phyloP scores from a whole-genome alignment of 176 grass and related monocot genomes.

The Aegilops speltoides region DNA sequence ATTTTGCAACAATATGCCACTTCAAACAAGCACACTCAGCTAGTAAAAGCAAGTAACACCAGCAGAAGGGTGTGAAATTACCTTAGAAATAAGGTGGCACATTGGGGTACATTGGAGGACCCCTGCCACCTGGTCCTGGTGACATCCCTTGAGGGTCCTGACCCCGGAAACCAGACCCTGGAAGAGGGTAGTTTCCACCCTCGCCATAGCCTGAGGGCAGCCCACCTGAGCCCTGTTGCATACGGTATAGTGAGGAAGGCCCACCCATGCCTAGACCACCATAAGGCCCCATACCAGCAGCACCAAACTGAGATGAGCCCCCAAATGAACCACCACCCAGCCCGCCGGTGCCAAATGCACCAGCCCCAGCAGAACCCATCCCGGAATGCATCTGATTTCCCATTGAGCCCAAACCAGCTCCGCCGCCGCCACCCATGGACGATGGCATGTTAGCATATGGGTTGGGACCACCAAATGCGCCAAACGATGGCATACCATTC shows the following conservation, averaged over 20 bases:
- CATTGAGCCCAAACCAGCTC: slow-evolving; percentile 50
- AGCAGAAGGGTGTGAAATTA: slow-evolving; percentile 30
- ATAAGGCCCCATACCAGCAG: slow-evolving; percentile 64
- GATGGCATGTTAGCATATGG: slow-evolving; percentile 59
- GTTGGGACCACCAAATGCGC: slow-evolving; percentile 45
- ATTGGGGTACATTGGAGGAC: slow-evolving; percentile 68
- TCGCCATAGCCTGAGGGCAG: slow-evolving; percentile 61
- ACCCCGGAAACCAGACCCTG: slow-evolving; percentile 55
- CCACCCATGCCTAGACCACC: slow-evolving; percentile 57
- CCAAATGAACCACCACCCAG: slow-evolving; percentile 61
- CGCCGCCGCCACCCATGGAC: slow-evolving; percentile 50
- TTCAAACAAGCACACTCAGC: slow-evolving; percentile 3
- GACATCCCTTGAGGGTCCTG: slow-evolving; percentile 70
- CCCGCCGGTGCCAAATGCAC: slow-evolving; percentile 43
- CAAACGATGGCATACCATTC: slow-evolving; percentile 47
- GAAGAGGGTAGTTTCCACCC: slow-evolving; percentile 59
- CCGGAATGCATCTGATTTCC: slow-evolving; percentile 52
- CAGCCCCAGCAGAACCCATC: slow-evolving; percentile 42
- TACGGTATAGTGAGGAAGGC: slow-evolving; percentile 52
- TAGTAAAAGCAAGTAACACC: background rate
- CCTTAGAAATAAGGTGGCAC: slow-evolving; percentile 91
- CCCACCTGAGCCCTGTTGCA: slow-evolving; percentile 53
- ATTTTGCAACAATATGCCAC: background rate
- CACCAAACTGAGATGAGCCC: slow-evolving; percentile 60
- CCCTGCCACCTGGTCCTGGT: slow-evolving; percentile 57